Conservation (phyloP, 2,329 filamentous ascomycete genomes). For the Aspergillus jensenii region DNA sequence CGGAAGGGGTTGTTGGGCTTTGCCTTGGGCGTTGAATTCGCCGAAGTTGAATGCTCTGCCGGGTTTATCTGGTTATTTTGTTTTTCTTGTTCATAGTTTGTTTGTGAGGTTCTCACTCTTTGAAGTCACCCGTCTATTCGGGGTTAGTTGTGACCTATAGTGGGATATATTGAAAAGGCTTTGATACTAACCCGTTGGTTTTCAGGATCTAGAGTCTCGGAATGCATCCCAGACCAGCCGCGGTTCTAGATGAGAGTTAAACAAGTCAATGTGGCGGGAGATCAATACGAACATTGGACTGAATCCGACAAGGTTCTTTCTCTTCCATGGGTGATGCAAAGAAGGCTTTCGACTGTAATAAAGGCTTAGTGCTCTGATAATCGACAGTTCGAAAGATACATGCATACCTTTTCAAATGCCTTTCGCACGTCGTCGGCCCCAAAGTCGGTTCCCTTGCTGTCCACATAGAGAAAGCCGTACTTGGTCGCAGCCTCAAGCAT, state of each 20-base stretch:
- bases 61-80: constrained; percentile 1
- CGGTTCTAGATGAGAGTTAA: constrained; percentile 59
- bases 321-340: constrained; percentile 70
- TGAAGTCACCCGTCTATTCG: constrained; percentile 73
- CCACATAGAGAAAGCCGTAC: constrained; percentile 88
- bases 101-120: constrained; percentile 62
- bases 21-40: constrained; percentile 63
- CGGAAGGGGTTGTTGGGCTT: constrained; percentile 76
- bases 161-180: not conserved
- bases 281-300: constrained; percentile 47
- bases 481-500: constrained; percentile 77
- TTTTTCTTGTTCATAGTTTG: not conserved
- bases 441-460: constrained; percentile 70
- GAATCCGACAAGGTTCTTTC: constrained; percentile 73
- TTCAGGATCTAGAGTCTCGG: constrained; percentile 82
- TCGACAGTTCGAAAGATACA: constrained; percentile 22
- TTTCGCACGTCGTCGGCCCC: constrained; percentile 63
- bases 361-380: not conserved
- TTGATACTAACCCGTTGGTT: constrained; percentile 65
- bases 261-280: not conserved
- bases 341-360: constrained; percentile 64
- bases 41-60: constrained; percentile 87
- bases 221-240: constrained; percentile 86
- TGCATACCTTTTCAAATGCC: constrained; percentile 69
- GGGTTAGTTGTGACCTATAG: not conserved